phyloP scores from a whole-genome alignment of 805 yeast species.

The Osmozyma mogii region DNA sequence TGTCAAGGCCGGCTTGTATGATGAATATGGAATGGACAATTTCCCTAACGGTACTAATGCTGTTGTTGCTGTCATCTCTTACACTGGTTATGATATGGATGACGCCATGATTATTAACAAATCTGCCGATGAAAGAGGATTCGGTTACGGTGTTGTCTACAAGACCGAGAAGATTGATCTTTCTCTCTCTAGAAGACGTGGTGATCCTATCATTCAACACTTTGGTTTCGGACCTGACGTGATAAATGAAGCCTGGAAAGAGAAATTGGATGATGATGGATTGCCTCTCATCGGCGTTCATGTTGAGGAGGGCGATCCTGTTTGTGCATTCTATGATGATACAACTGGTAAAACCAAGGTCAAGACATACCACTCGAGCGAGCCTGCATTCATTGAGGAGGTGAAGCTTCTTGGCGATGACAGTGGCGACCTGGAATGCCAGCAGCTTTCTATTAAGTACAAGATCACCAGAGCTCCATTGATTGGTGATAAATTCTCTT shows the following conservation, averaged over 20 bases:
- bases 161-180: conserved; percentile 91
- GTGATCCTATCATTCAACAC: conserved; percentile 91
- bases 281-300: conserved; percentile 81
- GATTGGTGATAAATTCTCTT: conserved; percentile 96
- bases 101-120: conserved; percentile 98
- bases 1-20: conserved; percentile 87
- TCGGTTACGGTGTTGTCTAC: conserved; percentile 94
- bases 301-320: conserved; percentile 93
- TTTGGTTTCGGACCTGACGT: conserved; percentile 91
- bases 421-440: conserved; percentile 65
- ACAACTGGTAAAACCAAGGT: conserved; percentile 84
- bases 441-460: conserved; percentile 77
- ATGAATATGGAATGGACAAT: conserved; percentile 95
- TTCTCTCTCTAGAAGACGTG: conserved; percentile 67
- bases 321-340: conserved; percentile 88
- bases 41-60: conserved; percentile 99
- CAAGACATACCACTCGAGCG: conserved; percentile 88
- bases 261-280: conserved; percentile 85
- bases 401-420: conserved; percentile 90
- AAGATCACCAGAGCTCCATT: conserved; percentile 87
- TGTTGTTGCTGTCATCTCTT: conserved; percentile 96
- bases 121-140: conserved; percentile 96
- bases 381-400: conserved; percentile 92
- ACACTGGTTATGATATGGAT: conserved; percentile 99
- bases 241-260: conserved; percentile 89